These are phyloP conservation scores for Sedum album DNA, from an alignment of 164 flowering plant species.

Conservation along the genomic window DNA sequence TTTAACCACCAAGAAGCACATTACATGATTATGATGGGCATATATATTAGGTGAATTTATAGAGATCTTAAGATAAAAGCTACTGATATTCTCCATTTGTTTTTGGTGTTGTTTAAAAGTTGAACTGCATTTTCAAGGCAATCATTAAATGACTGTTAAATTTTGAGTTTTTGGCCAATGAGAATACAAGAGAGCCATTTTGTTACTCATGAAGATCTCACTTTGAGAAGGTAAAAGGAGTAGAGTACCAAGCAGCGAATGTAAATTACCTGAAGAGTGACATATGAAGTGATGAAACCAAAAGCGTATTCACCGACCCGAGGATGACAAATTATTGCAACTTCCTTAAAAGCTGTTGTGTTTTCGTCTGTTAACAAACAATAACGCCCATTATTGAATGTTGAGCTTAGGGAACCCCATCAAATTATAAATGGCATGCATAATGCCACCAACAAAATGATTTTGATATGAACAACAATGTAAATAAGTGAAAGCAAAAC, in stretches of 20 bases:
- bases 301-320: conserved; percentile 92
- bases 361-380: conserved; percentile 36
- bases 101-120: not conserved
- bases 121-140: not conserved
- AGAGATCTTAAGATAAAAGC: not conserved
- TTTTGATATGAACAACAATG: not conserved
- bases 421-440: not conserved
- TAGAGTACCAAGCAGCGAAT: not conserved
- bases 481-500: not conserved
- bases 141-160: no score
- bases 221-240: no score
- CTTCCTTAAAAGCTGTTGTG: conserved; percentile 83
- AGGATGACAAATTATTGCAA: conserved; percentile 87
- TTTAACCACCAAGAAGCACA: not conserved
- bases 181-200: not conserved
- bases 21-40: not conserved
- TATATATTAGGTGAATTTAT: not conserved
- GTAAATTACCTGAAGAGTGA: conserved; percentile 47
- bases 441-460: not conserved
- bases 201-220: not conserved
- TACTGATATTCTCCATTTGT: not conserved
- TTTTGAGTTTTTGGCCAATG: not conserved
- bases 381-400: not conserved
- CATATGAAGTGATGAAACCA: conserved; percentile 83
- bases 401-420: not conserved